Evolutionary conservation across 2,329 filamentous ascomycete genomes (phyloP).

Genomic region (Fusarium stilboides): DNA sequence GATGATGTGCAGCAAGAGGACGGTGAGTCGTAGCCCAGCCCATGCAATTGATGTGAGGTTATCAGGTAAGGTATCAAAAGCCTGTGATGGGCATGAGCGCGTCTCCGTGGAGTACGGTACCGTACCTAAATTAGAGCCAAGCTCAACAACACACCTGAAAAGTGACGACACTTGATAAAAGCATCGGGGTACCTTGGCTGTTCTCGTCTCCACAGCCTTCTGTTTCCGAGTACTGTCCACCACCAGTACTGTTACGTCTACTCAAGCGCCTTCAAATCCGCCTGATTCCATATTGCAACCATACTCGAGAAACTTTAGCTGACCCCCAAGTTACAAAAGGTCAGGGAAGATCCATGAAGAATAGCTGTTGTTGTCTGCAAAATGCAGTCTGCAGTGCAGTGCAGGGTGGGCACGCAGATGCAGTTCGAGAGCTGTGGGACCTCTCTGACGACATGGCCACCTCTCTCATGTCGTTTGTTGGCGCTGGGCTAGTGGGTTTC

Average conservation of each 20-base stretch:
- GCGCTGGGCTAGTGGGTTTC: conserved; percentile 23
- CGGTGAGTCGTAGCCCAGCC: conserved; percentile 14
- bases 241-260: conserved; percentile 3
- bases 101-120: conserved; percentile 27
- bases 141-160: conserved; percentile 33
- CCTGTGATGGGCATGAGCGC: conserved; percentile 33
- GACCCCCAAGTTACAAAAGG: background rate
- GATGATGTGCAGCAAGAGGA: conserved; percentile 37
- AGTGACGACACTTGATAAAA: conserved; percentile 5
- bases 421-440: conserved; percentile 39
- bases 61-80: conserved; percentile 33
- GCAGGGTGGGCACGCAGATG: conserved; percentile 38
- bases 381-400: conserved; percentile 10
- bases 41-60: conserved; percentile 27
- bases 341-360: conserved; percentile 26
- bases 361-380: conserved; percentile 5
- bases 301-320: conserved; percentile 8
- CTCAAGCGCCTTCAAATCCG: conserved; percentile 3
- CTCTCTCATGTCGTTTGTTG: conserved; percentile 32
- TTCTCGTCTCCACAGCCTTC: conserved; percentile 23
- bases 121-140: conserved; percentile 14
- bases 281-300: conserved; percentile 9
- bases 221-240: conserved; percentile 6
- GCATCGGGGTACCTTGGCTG: conserved; percentile 20
- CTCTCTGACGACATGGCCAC: conserved; percentile 43